Conservation (phyloP, 192 early-diverging fungal genomes). For the Haplosporangium gracile region DNA sequence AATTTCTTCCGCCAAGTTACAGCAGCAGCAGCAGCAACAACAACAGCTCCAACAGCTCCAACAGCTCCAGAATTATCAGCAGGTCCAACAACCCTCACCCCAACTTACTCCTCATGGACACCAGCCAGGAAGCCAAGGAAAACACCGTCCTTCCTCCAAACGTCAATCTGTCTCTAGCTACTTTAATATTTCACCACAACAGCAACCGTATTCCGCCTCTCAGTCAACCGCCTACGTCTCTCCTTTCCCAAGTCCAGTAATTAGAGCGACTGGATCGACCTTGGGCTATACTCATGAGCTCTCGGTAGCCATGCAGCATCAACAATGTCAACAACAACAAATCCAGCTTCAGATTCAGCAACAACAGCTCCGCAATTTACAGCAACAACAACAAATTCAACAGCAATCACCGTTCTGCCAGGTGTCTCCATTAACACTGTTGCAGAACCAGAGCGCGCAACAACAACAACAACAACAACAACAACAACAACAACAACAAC, state of each 20-base stretch:
- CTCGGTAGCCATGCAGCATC: slow-evolving; percentile 38
- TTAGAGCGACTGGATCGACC: slow-evolving; percentile 12
- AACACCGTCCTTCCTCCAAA: slow-evolving; percentile 4
- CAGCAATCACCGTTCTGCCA: slow-evolving; percentile 7
- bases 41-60: slow-evolving; percentile 15
- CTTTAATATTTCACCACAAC: slow-evolving; percentile 23
- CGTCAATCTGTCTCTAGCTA: slow-evolving; percentile 26
- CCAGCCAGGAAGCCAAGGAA: not conserved
- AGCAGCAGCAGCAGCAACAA: slow-evolving; percentile 16
- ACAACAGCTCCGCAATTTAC: slow-evolving; percentile 38
- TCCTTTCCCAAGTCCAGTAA: slow-evolving; percentile 27
- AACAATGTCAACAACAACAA: slow-evolving; percentile 42
- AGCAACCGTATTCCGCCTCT: not conserved
- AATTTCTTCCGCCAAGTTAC: slow-evolving; percentile 1
- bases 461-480: slow-evolving; percentile 19
- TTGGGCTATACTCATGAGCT: slow-evolving; percentile 20
- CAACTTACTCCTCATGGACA: slow-evolving; percentile 13
- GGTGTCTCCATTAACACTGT: slow-evolving; percentile 9
- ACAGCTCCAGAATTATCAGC: not conserved
- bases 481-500: slow-evolving; percentile 12
- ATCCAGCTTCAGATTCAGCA: slow-evolving; percentile 36
- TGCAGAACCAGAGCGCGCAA: slow-evolving; percentile 6
- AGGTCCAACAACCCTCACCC: slow-evolving; percentile 13
- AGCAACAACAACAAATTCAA: slow-evolving; percentile 24
- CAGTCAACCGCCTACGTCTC: slow-evolving; percentile 8